Percentiles rank a stretch among this genome's conserved stretches.
phyloP scores from a whole-genome alignment of 495 filamentous ascomycete genomes.

The Annulohypoxylon maeteangense region DNA sequence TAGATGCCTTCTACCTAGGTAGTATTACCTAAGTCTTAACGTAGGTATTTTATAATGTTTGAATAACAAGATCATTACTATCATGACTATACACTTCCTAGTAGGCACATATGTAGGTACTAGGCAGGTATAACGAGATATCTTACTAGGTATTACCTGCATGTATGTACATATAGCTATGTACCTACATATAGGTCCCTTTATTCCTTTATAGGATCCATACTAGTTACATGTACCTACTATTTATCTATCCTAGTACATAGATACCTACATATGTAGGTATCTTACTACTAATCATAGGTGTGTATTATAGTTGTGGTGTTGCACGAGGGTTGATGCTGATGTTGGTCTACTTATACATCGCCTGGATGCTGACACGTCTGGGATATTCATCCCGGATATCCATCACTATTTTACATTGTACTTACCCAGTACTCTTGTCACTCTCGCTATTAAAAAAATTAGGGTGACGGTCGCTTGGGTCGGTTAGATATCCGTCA shows the following conservation, averaged over 20 bases:
- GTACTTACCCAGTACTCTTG: background rate
- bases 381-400: background rate
- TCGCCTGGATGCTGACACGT: constrained; percentile 9
- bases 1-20: too few species aligned
- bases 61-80: too few species aligned
- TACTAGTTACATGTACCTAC: too few species aligned
- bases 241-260: too few species aligned
- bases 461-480: constrained; percentile 33
- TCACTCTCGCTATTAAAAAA: background rate
- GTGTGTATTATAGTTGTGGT: constrained; percentile 7
- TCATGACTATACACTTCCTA: too few species aligned
- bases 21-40: too few species aligned
- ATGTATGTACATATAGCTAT: background rate
- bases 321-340: constrained; percentile 1
- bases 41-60: too few species aligned
- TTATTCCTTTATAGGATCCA: too few species aligned
- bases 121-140: too few species aligned
- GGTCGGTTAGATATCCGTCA: constrained; percentile 29
- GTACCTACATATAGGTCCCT: too few species aligned
- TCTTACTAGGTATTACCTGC: too few species aligned
- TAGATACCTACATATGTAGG: background rate
- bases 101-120: too few species aligned
- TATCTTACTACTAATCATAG: background rate
- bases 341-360: constrained; percentile 6
- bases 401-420: background rate